Evolutionary conservation across 345 rosid genomes (phyloP), one percentile per base, ranked within the genome.

Genomic region (Dipteronia dyeriana): DNA sequence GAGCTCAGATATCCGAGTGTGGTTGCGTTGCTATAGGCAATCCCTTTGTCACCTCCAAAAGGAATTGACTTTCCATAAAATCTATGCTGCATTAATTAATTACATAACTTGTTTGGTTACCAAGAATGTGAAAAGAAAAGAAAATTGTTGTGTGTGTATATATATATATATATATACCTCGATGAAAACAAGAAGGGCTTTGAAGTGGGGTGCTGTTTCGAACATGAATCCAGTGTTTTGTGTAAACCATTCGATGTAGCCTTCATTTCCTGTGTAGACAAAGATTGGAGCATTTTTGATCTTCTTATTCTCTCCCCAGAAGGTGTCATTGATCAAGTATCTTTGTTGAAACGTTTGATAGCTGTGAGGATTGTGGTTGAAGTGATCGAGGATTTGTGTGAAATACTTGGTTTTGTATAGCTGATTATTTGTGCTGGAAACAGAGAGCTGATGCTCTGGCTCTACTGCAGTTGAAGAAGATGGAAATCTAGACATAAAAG

Each of bases 341-440:
- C 87, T 79, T 16, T 88, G 87, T 54, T 88, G 91, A 51, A 90
- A 88, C 1, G 70, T 85, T 57, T 87, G 83, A 65, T 89, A 91
- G 80, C 95, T 85, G 16, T 72, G 76, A 6, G 87, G 87, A 25
- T 41, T 81, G 88, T 79, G 88, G 77, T 79, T 80, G 83, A 89
- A 91, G 85, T 89, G 95, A 65, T 91, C 95, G 0, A 91, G 88
- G 22, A 75, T 79, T 75, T 89, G 93, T 19, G 93, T 87, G 87
- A 78, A 87, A 78, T 82, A 91, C 47, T 71, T 79, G 9, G 85
- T 82, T 73, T 34, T 73, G 82, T 82, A 88, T 5, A 75, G 74
- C 76, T 77, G 38, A 0, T 34, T 66, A 10, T 25, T 68, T 41
- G 66, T 26, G 1, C 45, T 9, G 5, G 76, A n/a, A 74, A 39